These are phyloP conservation scores for Candida endomychidarum DNA, from an alignment of 805 yeast genomes.

Conservation along the genomic window DNA sequence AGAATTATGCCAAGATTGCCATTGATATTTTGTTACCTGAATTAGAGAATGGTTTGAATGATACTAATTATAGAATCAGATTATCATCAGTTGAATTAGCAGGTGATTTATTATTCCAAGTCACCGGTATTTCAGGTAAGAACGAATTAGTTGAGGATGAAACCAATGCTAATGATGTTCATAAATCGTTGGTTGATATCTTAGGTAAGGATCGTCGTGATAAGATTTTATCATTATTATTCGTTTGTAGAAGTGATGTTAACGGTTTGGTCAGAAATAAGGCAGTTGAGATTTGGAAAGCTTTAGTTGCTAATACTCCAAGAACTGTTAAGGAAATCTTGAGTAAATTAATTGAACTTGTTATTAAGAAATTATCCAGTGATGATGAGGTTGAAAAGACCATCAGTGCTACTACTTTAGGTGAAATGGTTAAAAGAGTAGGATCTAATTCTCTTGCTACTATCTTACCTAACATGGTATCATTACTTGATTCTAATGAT, in stretches of 20 bases:
- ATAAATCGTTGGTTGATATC: constrained; percentile 65
- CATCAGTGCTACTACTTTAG: constrained; percentile 90
- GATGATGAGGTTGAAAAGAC: constrained; percentile 73
- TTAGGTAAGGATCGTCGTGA: constrained; percentile 90
- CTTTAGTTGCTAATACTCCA: constrained; percentile 94
- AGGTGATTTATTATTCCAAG: constrained; percentile 91
- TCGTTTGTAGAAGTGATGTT: constrained; percentile 91
- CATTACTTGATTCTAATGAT: constrained; percentile 62
- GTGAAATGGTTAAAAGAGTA: constrained; percentile 91
- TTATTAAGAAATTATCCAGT: constrained; percentile 83
- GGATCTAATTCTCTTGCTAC: constrained; percentile 85
- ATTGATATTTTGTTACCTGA: constrained; percentile 93
- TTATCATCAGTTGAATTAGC: constrained; percentile 91
- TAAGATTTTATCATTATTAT: constrained; percentile 78
- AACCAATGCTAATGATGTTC: constrained; percentile 47
- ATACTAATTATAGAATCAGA: constrained; percentile 80
- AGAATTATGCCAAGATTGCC: constrained; percentile 88
- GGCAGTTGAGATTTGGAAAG: constrained; percentile 94
- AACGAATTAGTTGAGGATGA: constrained; percentile 63
- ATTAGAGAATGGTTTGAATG: constrained; percentile 84
- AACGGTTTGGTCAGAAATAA: constrained; percentile 85
- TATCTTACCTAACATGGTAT: constrained; percentile 80
- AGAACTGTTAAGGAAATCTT: constrained; percentile 88
- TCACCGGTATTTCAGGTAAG: constrained; percentile 84
- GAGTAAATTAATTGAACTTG: constrained; percentile 75